Conservation (phyloP, 345 rosid genomes). For the Eucalyptus tenuipes region DNA sequence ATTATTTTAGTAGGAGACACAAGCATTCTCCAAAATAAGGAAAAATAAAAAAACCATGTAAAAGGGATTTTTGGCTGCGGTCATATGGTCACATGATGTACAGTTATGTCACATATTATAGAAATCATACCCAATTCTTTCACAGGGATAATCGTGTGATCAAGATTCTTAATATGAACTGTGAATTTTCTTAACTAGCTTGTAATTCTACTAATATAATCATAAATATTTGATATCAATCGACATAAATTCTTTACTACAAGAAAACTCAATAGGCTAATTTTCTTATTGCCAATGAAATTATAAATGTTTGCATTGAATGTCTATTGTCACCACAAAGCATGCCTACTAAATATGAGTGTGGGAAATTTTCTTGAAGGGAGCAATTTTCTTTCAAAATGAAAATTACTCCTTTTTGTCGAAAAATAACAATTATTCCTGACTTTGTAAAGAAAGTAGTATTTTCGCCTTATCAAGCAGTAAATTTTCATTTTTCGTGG, state of each 20-base stretch:
- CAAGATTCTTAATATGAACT: background rate
- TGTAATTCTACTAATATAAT: background rate
- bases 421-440: background rate
- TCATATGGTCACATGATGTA: background rate
- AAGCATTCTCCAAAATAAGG: background rate
- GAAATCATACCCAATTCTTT: background rate
- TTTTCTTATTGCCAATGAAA: background rate
- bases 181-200: background rate
- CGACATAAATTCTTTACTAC: accelerated
- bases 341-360: accelerated
- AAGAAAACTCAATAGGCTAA: background rate
- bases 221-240: accelerated
- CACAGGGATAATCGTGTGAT: accelerated
- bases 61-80: background rate
- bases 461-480: background rate
- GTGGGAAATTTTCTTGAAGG: background rate
- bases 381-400: background rate
- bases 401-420: background rate
- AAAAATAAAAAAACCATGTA: background rate
- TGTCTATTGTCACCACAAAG: background rate
- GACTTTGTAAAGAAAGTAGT: background rate
- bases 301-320: background rate
- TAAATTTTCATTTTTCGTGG: background rate
- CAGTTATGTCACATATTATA: accelerated
- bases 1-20: background rate